These are phyloP conservation scores for Acanthochlamys bracteata DNA, from an alignment of 106 monocot genomes.

Conservation along the genomic window DNA sequence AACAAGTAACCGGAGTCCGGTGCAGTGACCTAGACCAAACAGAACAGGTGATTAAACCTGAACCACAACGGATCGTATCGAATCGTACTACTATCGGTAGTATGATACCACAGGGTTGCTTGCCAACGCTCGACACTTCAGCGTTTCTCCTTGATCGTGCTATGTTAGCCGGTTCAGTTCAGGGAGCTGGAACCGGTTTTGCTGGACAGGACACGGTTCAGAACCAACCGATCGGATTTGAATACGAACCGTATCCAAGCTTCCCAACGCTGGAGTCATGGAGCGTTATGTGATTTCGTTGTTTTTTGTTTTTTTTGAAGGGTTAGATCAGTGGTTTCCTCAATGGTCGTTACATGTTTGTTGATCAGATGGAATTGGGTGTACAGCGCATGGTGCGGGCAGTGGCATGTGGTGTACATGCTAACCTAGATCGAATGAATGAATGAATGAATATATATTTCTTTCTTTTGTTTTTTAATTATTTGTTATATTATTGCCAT, in stretches of 20 bases:
- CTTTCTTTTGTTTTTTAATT: background rate
- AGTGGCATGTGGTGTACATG: conserved; percentile 4
- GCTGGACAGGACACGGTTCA: conserved; percentile 1
- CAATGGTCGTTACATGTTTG: background rate
- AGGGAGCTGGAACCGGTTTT: background rate
- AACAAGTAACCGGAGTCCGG: conserved; percentile 52
- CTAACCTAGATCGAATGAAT: no score
- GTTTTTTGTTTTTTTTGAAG: conserved; percentile 6
- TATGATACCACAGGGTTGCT: background rate
- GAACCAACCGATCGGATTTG: conserved; percentile 2
- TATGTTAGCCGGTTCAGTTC: background rate
- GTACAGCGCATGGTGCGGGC: conserved; percentile 1
- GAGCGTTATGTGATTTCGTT: conserved; percentile 20
- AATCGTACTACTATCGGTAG: background rate
- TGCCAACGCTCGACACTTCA: conserved; percentile 53
- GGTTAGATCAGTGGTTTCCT: background rate
- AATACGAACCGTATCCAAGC: conserved; percentile 24
- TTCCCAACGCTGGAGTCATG: conserved; percentile 64
- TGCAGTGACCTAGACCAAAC: conserved; percentile 1
- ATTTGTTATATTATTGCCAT: background rate
- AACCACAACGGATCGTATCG: conserved; percentile 5
- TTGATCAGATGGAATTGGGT: conserved; percentile 13
- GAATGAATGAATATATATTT: background rate
- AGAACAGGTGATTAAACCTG: conserved; percentile 4
- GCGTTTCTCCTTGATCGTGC: conserved; percentile 15